A percentile compares a stretch with the other conserved stretches of the same genome.
These are phyloP conservation scores for Eimeria tenella DNA, from an alignment of 169 alveolate species.

Conservation along the genomic window DNA sequence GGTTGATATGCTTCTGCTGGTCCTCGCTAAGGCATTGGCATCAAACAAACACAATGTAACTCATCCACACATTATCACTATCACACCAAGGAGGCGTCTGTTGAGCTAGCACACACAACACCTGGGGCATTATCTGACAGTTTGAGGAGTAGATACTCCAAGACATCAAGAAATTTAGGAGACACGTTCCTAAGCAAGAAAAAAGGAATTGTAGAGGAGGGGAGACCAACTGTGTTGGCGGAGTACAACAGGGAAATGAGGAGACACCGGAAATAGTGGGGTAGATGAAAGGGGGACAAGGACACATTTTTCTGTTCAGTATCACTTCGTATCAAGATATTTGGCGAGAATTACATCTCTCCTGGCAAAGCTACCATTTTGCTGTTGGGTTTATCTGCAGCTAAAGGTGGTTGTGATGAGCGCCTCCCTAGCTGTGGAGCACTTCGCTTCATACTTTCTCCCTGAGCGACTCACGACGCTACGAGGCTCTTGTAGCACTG, in stretches of 20 bases:
- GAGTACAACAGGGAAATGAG: background rate
- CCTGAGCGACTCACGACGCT: slow-evolving; percentile 89
- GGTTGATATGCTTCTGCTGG: slow-evolving; percentile 95
- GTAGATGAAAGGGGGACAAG: background rate
- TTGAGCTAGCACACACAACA: no score
- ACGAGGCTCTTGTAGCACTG: background rate
- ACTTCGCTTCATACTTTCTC: slow-evolving; percentile 88
- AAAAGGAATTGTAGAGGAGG: background rate
- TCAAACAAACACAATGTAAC: slow-evolving; percentile 29
- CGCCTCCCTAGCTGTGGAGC: slow-evolving; percentile 98
- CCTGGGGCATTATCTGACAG: no score
- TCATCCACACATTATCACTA: background rate
- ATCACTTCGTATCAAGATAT: no score
- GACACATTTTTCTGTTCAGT: background rate
- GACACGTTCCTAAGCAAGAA: background rate
- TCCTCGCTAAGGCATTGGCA: slow-evolving; percentile 73
- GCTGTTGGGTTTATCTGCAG: slow-evolving; percentile 31
- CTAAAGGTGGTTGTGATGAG: slow-evolving; percentile 97
- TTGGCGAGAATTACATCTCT: no score
- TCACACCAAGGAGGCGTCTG: background rate
- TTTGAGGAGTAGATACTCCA: no score
- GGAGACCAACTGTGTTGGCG: background rate
- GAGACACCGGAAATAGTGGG: background rate
- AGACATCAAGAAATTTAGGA: background rate
- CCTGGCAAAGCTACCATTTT: background rate